Conservation (phyloP, 306 rosid genomes). For the Fragaria vesca region DNA sequence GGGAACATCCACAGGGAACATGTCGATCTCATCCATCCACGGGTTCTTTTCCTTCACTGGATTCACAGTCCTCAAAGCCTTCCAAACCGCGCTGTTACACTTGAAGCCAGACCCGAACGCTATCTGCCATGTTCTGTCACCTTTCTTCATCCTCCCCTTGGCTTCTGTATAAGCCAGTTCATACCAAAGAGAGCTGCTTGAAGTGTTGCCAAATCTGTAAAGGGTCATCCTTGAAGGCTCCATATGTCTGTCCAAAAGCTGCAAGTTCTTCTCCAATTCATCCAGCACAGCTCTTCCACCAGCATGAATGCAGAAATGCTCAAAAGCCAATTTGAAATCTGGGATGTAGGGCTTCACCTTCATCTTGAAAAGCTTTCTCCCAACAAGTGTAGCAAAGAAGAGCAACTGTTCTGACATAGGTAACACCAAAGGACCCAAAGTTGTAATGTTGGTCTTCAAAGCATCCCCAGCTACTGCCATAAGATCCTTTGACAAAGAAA, state of each 20-base stretch:
- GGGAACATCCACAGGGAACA: constrained; percentile 58
- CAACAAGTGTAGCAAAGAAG: constrained; percentile 51
- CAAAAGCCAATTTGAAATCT: constrained; percentile 62
- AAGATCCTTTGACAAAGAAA: constrained; percentile 58
- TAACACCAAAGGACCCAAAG: constrained; percentile 60
- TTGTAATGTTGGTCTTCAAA: constrained; percentile 62
- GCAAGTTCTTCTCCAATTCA: constrained; percentile 63
- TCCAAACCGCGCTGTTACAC: constrained; percentile 64
- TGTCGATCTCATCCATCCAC: constrained; percentile 58
- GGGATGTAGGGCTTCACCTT: constrained; percentile 60
- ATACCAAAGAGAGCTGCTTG: constrained; percentile 65
- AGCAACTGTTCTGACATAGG: constrained; percentile 64
- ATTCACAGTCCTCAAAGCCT: constrained; percentile 45
- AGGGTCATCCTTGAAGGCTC: constrained; percentile 75
- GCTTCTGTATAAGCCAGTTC: constrained; percentile 62
- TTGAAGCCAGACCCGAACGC: constrained; percentile 70
- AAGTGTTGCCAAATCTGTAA: constrained; percentile 61
- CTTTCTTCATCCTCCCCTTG: constrained; percentile 53
- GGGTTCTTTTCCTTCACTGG: constrained; percentile 51
- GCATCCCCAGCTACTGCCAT: constrained; percentile 71
- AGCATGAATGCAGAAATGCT: constrained; percentile 65
- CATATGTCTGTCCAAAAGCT: constrained; percentile 56
- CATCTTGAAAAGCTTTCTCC: constrained; percentile 47
- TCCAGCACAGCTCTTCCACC: constrained; percentile 70
- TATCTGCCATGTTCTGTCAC: constrained; percentile 65